Evolutionary conservation across 805 yeast species (phyloP).

Genomic region (Lipomyces chichibuensis): DNA sequence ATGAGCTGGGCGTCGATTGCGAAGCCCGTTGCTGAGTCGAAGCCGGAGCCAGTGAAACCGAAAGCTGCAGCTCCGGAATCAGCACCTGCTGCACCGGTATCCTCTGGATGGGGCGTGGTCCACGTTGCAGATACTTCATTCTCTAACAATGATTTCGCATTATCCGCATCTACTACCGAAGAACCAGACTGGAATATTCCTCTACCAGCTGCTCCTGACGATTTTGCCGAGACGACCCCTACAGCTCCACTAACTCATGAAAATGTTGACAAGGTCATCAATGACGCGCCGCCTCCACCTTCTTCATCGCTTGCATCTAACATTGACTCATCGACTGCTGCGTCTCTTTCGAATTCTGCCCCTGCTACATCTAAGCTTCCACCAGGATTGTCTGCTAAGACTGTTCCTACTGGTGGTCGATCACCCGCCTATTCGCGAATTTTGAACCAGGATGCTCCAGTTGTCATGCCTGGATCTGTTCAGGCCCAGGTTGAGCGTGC

Average conservation of each 20-base stretch:
- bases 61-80: slow-evolving; percentile 21
- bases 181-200: slow-evolving; percentile 17
- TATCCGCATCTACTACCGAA: slow-evolving; percentile 1
- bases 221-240: slow-evolving; percentile 19
- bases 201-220: slow-evolving; percentile 4
- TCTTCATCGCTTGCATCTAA: slow-evolving; percentile 38
- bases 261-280: slow-evolving; percentile 35
- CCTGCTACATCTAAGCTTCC: slow-evolving; percentile 37
- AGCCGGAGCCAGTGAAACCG: slow-evolving; percentile 2
- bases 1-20: slow-evolving; percentile 38
- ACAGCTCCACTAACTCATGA: slow-evolving; percentile 33
- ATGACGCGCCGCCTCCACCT: slow-evolving; percentile 36
- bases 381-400: slow-evolving; percentile 33
- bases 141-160: background rate
- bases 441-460: slow-evolving; percentile 51
- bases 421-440: slow-evolving; percentile 43
- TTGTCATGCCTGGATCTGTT: slow-evolving; percentile 58
- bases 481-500: slow-evolving; percentile 52
- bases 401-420: slow-evolving; percentile 13
- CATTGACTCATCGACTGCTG: slow-evolving; percentile 24
- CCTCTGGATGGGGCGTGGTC: slow-evolving; percentile 12
- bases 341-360: slow-evolving; percentile 18
- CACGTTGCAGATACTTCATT: slow-evolving; percentile 5
- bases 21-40: slow-evolving; percentile 24
- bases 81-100: slow-evolving; percentile 26